Evolutionary conservation across 257 asterid species (phyloP).

Genomic region (Penstemon eatonii): DNA sequence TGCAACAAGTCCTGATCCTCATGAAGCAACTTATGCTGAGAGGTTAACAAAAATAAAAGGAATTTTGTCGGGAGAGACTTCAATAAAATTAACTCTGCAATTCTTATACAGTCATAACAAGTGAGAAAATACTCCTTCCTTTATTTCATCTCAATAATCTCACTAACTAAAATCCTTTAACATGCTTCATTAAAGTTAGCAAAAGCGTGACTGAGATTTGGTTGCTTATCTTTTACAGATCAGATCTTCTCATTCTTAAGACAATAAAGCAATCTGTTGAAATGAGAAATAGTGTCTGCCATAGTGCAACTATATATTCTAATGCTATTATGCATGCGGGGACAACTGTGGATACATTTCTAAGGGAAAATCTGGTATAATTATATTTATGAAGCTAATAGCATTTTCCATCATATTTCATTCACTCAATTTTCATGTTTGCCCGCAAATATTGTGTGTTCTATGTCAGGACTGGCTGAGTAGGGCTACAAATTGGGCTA

Average conservation of each 20-base stretch:
- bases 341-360: slow-evolving; percentile 95
- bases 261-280: slow-evolving; percentile 97
- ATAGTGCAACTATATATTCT: slow-evolving; percentile 93
- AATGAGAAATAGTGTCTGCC: slow-evolving; percentile 93
- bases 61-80: slow-evolving; percentile 91
- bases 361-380: slow-evolving; percentile 85
- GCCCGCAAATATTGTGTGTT: neutral
- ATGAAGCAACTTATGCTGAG: slow-evolving; percentile 69
- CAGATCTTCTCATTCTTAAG: slow-evolving; percentile 94
- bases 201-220: slow-evolving; percentile 12
- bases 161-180: neutral
- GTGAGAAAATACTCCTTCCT: slow-evolving; percentile 42
- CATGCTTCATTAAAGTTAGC: slow-evolving; percentile 21
- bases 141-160: neutral
- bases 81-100: slow-evolving; percentile 88
- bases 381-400: slow-evolving; percentile 1
- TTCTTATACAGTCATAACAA: slow-evolving; percentile 91
- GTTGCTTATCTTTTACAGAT: slow-evolving; percentile 51
- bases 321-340: slow-evolving; percentile 99
- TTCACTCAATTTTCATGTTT: slow-evolving; percentile 1
- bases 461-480: slow-evolving; percentile 87
- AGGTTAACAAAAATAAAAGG: slow-evolving; percentile 69
- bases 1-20: slow-evolving; percentile 43
- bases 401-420: neutral
- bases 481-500: slow-evolving; percentile 98